Conservation (phyloP, 176 grass and related monocot genomes). For the Tillandsia leiboldiana region DNA sequence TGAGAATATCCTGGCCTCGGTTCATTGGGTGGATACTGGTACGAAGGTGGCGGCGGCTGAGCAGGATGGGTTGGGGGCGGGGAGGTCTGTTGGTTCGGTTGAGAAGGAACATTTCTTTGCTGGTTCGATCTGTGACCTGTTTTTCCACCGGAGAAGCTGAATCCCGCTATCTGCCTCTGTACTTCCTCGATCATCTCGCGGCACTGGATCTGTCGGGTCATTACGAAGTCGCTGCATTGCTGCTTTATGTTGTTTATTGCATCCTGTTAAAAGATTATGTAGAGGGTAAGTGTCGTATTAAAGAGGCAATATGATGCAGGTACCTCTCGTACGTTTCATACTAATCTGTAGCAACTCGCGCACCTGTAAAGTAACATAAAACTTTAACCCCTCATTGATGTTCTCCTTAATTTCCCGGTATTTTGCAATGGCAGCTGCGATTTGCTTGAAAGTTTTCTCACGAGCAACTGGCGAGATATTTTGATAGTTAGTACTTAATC, state of each 20-base stretch:
- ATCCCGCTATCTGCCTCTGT: slow-evolving; percentile 75
- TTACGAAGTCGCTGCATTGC: slow-evolving; percentile 85
- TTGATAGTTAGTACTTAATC: not conserved
- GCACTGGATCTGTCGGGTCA: slow-evolving; percentile 94
- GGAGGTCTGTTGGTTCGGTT: slow-evolving; percentile 36
- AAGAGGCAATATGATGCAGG: not conserved
- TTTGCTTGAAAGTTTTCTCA: slow-evolving; percentile 89
- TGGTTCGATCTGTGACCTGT: slow-evolving; percentile 15
- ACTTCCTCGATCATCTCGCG: slow-evolving; percentile 98
- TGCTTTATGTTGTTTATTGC: slow-evolving; percentile 87
- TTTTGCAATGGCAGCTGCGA: slow-evolving; percentile 79
- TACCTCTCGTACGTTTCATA: not conserved
- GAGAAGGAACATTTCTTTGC: slow-evolving; percentile 41
- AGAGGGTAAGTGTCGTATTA: not conserved
- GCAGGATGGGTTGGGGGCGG: slow-evolving; percentile 30
- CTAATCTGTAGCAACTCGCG: not conserved
- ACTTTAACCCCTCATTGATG: slow-evolving; percentile 82
- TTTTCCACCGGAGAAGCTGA: slow-evolving; percentile 54
- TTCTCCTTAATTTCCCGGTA: slow-evolving; percentile 84
- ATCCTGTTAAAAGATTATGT: slow-evolving; percentile 38
- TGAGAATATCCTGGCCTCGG: slow-evolving; percentile 51
- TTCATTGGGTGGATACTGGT: slow-evolving; percentile 10
- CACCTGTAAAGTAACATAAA: slow-evolving; percentile 95
- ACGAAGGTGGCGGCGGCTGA: slow-evolving; percentile 12
- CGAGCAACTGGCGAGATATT: slow-evolving; percentile 56